Evolutionary conservation across 2,329 filamentous ascomycete genomes (phyloP), one percentile per base, ranked within the genome.

Genomic region (Pseudodiploospora longispora): DNA sequence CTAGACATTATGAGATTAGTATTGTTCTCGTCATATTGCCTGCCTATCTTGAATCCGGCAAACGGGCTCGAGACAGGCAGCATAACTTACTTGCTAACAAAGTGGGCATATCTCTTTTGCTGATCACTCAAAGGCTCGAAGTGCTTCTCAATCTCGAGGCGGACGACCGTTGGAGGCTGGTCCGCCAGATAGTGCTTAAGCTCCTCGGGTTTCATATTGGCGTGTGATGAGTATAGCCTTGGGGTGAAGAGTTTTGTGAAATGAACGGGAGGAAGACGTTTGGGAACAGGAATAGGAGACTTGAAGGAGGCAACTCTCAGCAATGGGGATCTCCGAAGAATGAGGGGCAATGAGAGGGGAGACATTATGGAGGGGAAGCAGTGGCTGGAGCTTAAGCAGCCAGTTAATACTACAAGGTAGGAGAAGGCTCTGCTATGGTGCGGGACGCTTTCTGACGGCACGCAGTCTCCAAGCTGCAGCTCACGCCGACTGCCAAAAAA

Each of bases 101-200:
- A 89, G 68, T 96, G 90, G 51, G 90, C 86, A 73, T 96, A 96
- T 60, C 85, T 82, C 71, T 91, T 89, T 70, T 95, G 80, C 61
- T 85, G 73, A 57, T 86, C 78, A 42, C 69, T 75, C 49, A 93
- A 66, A 32, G 82, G 80, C 44, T 91, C 85, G 57, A 97, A 98
- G 67, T 97, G 91, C 61, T 88, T 86, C 68, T 88, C 88, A 63
- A 97, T 93, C 63, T 88, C 83, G 40, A 98, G 78, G 39, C 83
- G 81, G 47, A 96, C 91, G 45, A 96, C 80, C 40, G 83, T 85
- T 1, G 93, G 93, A 38, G 93, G 93, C 51, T 84, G 83, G 66
- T 98, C 93, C 38, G 93, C 90, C 49, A 95, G 76, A 64, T 95
- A 96, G 61, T 95, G 85, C 63, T 72, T 71, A 50, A 82, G 69